Evolutionary conservation across 2,329 filamentous ascomycete species (phyloP).

Genomic region (Colletotrichum filicis): DNA sequence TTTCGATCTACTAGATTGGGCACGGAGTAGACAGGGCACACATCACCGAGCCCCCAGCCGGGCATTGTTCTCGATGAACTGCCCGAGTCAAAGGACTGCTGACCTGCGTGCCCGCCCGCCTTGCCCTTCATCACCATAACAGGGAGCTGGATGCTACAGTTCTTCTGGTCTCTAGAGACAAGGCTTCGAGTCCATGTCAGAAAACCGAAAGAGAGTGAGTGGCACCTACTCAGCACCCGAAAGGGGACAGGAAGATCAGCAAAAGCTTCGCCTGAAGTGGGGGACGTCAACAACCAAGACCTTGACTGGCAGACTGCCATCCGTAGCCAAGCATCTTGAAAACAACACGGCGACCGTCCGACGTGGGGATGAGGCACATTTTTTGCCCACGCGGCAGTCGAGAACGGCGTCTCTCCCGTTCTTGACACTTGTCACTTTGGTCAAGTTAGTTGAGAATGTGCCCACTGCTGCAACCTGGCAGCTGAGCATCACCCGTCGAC

Average conservation of each 20-base stretch:
- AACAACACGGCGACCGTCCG: background rate
- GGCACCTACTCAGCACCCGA: background rate
- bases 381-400: constrained; percentile 11
- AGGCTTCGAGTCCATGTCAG: background rate
- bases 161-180: background rate
- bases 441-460: background rate
- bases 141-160: background rate
- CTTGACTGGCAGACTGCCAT: background rate
- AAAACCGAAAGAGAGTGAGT: background rate
- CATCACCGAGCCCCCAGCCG: background rate
- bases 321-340: background rate
- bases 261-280: constrained; percentile 33
- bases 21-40: background rate
- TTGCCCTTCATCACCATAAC: background rate
- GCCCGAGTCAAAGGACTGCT: background rate
- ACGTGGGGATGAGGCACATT: background rate
- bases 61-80: background rate
- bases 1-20: background rate
- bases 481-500: background rate
- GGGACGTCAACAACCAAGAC: background rate
- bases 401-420: background rate
- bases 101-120: background rate
- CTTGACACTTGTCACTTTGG: background rate
- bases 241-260: constrained; percentile 14
- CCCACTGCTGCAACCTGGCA: background rate